Conservation (phyloP, 1,284 basidiomycete genomes). For the Pulchroboletus neoregius region DNA sequence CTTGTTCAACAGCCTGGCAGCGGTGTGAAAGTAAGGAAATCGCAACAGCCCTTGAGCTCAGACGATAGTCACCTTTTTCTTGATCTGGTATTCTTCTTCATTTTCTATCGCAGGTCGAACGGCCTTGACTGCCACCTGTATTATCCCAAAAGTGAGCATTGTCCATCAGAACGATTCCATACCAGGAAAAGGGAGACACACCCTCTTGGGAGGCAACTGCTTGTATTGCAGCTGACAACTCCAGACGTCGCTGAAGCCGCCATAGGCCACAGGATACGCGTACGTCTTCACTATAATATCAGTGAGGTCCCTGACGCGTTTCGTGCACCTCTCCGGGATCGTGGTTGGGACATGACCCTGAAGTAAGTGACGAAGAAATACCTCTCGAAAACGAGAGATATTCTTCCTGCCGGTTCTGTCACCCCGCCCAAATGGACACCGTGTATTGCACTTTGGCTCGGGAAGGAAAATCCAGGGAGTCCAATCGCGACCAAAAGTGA, state of each 20-base stretch:
- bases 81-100: constrained; percentile 33
- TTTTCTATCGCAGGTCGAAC: constrained; percentile 34
- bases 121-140: constrained; percentile 43
- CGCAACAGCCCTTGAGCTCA: background rate
- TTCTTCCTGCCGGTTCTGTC: constrained; percentile 1
- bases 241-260: constrained; percentile 31
- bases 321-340: background rate
- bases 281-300: constrained; percentile 8
- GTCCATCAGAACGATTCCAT: background rate
- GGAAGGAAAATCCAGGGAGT: background rate
- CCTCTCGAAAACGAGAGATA: background rate
- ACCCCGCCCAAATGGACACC: background rate
- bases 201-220: constrained; percentile 4
- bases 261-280: constrained; percentile 21
- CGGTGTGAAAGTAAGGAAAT: background rate
- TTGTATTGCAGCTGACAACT: constrained; percentile 9
- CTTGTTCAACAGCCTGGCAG: constrained; percentile 36
- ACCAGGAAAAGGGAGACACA: constrained; percentile 10
- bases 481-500: too few species aligned
- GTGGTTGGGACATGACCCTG: background rate
- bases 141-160: background rate
- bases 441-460: background rate
- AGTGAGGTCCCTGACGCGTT: constrained; percentile 16
- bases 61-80: constrained; percentile 25
- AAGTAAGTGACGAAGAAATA: background rate